Conservation (phyloP, 2,329 filamentous ascomycete genomes). For the Paraconiothyrium brasiliense region DNA sequence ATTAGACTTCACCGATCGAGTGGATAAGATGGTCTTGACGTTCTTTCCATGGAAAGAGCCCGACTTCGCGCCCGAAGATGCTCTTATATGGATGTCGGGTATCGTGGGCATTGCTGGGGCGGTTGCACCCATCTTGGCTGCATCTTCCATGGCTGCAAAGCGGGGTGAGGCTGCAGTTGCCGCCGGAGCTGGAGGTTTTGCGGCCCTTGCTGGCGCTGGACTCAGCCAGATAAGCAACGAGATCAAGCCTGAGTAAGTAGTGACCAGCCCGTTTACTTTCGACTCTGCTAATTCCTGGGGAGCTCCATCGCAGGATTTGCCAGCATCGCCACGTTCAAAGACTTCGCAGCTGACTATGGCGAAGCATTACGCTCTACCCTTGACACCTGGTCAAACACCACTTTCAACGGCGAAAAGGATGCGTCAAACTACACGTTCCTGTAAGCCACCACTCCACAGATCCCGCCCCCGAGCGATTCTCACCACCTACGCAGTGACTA, state of each 20-base stretch:
- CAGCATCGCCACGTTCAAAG: conserved; percentile 11
- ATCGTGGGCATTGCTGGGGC: conserved; percentile 6
- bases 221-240: conserved; percentile 10
- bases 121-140: conserved; percentile 2
- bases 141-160: not conserved
- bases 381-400: conserved; percentile 8
- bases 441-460: not conserved
- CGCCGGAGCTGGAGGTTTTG: not conserved
- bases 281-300: not conserved
- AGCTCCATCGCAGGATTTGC: conserved; percentile 9
- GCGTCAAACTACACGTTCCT: conserved; percentile 6
- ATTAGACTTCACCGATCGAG: conserved; percentile 11
- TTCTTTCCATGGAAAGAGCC: conserved; percentile 11
- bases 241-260: conserved; percentile 11
- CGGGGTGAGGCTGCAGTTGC: not conserved
- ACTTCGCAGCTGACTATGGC: conserved; percentile 10
- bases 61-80: conserved; percentile 5
- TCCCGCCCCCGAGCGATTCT: not conserved
- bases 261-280: no score
- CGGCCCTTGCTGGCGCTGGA: conserved; percentile 2
- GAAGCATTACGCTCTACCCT: conserved; percentile 1
- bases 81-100: conserved; percentile 8
- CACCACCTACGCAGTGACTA: not conserved
- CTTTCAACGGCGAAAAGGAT: conserved; percentile 2
- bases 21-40: conserved; percentile 10